Conservation (phyloP, 768 basidiomycete species). For the Hydnum rufescens region DNA sequence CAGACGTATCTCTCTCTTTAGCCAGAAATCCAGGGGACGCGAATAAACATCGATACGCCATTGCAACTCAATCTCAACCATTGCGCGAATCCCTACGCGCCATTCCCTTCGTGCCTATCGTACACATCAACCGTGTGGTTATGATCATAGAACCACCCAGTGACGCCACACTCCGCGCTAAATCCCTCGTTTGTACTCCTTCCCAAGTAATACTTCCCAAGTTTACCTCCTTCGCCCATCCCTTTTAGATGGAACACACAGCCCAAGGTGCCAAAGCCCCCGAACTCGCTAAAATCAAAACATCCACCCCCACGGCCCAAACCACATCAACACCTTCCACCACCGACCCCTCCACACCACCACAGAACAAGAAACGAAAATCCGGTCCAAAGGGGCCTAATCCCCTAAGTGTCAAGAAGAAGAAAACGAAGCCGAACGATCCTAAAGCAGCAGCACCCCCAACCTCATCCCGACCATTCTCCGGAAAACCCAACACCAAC, state of each 20-base stretch:
- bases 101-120: constrained; percentile 70
- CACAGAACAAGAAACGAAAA: neutral
- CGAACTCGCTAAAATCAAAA: neutral
- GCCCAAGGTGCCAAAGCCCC: neutral
- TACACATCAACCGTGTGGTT: constrained; percentile 83
- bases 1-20: neutral
- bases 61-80: constrained; percentile 63
- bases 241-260: neutral
- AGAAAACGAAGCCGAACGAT: too few species aligned
- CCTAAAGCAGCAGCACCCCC: too few species aligned
- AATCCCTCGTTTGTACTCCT: constrained; percentile 25
- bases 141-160: constrained; percentile 86
- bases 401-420: neutral
- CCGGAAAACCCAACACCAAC: too few species aligned
- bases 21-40: constrained; percentile 31
- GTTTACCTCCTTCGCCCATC: neutral
- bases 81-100: constrained; percentile 49
- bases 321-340: neutral
- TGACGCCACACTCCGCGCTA: constrained; percentile 48
- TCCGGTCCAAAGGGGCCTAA: neutral
- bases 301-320: neutral
- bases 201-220: neutral
- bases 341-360: neutral
- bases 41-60: constrained; percentile 84
- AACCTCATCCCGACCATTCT: too few species aligned